Percentiles rank a stretch among this genome's conserved stretches.
phyloP scores from a whole-genome alignment of 768 basidiomycete genomes.

The Heimioporus sp. region DNA sequence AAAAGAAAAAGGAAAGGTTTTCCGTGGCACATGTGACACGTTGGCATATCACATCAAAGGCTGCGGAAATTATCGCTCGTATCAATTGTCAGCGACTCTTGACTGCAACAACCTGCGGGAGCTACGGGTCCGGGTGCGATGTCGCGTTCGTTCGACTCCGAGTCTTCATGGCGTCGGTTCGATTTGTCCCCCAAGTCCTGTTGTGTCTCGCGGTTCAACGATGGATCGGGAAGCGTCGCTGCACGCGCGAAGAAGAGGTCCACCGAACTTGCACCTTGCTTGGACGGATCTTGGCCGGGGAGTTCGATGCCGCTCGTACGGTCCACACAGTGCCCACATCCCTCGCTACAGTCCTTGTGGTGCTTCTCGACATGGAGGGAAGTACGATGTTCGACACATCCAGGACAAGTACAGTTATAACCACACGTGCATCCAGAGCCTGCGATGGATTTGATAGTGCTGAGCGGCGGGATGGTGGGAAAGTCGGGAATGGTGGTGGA shows the following conservation, averaged over 20 bases:
- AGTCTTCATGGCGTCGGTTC: slow-evolving; percentile 32
- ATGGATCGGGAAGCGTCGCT: slow-evolving; percentile 65
- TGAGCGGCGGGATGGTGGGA: slow-evolving; percentile 59
- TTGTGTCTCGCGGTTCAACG: slow-evolving; percentile 39
- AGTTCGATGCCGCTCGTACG: slow-evolving; percentile 43
- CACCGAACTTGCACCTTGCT: slow-evolving; percentile 37
- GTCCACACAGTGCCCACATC: slow-evolving; percentile 66
- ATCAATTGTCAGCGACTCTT: slow-evolving; percentile 58
- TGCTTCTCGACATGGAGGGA: slow-evolving; percentile 39
- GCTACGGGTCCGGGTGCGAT: slow-evolving; percentile 46
- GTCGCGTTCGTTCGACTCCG: slow-evolving; percentile 38
- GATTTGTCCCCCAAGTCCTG: slow-evolving; percentile 55
- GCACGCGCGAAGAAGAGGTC: slow-evolving; percentile 67
- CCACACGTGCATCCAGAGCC: slow-evolving; percentile 76
- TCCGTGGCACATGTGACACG: too few species aligned
- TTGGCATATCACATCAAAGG: too few species aligned
- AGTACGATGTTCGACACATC: slow-evolving; percentile 70
- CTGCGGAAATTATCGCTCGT: slow-evolving; percentile 37
- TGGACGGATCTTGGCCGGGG: slow-evolving; percentile 24
- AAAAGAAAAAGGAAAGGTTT: background rate
- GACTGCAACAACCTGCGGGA: slow-evolving; percentile 70
- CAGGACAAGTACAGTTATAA: slow-evolving; percentile 65
- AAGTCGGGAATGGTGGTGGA: slow-evolving; percentile 41
- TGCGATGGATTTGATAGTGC: slow-evolving; percentile 54
- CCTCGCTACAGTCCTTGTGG: slow-evolving; percentile 41